Base-by-base conservation (phyloP, 2,329 filamentous ascomycete genomes). In the Fusarium sp. region DNA sequence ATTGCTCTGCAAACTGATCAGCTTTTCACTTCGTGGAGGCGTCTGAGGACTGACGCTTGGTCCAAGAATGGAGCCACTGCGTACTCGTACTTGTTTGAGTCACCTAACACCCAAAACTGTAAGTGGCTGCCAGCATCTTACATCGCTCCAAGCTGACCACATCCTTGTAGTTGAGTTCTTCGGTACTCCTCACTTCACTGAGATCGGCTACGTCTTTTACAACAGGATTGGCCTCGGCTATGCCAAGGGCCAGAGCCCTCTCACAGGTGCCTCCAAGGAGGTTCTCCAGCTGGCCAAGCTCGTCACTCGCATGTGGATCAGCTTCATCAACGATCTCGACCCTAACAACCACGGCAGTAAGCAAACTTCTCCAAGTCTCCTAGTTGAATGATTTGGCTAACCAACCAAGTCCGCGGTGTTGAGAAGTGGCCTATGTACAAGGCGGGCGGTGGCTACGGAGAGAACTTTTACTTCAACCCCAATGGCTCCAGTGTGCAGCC, bases 41-140 rank as follows among this genome's bases (percentile, higher is more conserved):
- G 91, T 3, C 81, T 85, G 38, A 85, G 88, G 3, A 88, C 87
- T 69, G 82, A 89, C 76, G 83, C 84, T 4, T 91, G 88, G 88
- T 82, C 87, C 9, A 83, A 83, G 18, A 79, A 84, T 18, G 83
- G 83, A 8, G 78, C 88, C 4, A 81, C 86, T 16, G 88, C 88
- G 9, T 92, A 90, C 81, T 89, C 87, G 16, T 88, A 88, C 77
- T 77, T 83, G 27, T 88, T 87, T 64, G 82, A 88, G 67, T 84
- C 85, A 0, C 79, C 73, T 1, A 67, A 66, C 18, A 70, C 65
- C 9, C 33, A 64, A 57, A 16, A 65, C 63, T 8, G 73, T 77
- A 60, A 71, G 65, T 58, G 13, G 8, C 3, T 4, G 9, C 5
- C 22, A 10, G 16, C 8, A 31, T 7, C 5, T 20, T 18, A 9